Evolutionary conservation across 495 filamentous ascomycete genomes (phyloP).

Genomic region (Patellaria atrata): DNA sequence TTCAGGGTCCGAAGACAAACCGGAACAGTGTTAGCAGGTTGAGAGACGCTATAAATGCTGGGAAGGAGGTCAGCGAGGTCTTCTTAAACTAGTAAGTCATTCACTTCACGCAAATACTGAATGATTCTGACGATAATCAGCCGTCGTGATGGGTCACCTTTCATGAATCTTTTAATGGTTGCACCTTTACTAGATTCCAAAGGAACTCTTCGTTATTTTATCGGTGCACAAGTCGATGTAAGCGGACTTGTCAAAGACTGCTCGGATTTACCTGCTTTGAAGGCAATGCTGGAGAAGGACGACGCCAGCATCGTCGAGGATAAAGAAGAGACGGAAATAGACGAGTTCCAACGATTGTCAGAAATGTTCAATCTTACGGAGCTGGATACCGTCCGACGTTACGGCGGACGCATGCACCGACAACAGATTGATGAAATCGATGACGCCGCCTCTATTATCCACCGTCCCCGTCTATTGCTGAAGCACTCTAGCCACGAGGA

Average conservation of each 20-base stretch:
- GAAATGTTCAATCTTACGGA: slow-evolving; percentile 49
- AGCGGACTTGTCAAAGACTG: slow-evolving; percentile 48
- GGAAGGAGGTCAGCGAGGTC: slow-evolving; percentile 48
- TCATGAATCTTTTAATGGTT: slow-evolving; percentile 55
- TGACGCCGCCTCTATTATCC: slow-evolving; percentile 25
- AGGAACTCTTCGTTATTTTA: slow-evolving; percentile 45
- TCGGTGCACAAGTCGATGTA: slow-evolving; percentile 53
- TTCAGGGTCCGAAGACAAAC: slow-evolving; percentile 45
- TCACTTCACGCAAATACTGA: neutral
- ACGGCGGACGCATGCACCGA: slow-evolving; percentile 41
- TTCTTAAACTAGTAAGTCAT: slow-evolving; percentile 52
- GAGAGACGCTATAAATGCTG: slow-evolving; percentile 37
- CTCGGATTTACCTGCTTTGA: slow-evolving; percentile 41
- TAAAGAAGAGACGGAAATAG: slow-evolving; percentile 20
- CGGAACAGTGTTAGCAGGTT: slow-evolving; percentile 37
- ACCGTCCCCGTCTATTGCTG: slow-evolving; percentile 28
- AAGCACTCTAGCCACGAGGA: slow-evolving; percentile 17
- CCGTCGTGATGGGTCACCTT: slow-evolving; percentile 49
- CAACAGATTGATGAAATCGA: slow-evolving; percentile 33
- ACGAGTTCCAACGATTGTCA: slow-evolving; percentile 42
- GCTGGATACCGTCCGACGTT: slow-evolving; percentile 40
- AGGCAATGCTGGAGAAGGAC: slow-evolving; percentile 28
- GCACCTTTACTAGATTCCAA: slow-evolving; percentile 47
- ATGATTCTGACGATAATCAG: slow-evolving; percentile 21
- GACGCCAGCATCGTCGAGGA: slow-evolving; percentile 19